phyloP scores from a whole-genome alignment of 495 filamentous ascomycete species.

The Jackrogersella multiformis region DNA sequence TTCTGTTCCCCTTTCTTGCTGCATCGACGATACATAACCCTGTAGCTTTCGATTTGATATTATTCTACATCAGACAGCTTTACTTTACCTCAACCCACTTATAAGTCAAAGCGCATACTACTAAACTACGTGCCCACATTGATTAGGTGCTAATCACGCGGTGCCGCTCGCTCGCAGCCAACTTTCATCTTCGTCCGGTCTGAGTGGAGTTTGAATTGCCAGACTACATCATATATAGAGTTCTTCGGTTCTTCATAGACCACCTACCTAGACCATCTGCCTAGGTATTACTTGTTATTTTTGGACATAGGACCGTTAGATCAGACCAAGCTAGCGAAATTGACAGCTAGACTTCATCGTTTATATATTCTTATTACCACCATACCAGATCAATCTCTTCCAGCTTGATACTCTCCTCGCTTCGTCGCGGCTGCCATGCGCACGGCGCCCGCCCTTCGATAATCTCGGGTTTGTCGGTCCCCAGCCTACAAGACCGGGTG shows the following conservation, averaged over 20 bases:
- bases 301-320: not conserved
- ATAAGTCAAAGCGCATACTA: conserved; percentile 12
- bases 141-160: not conserved
- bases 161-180: not conserved
- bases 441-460: conserved; percentile 25
- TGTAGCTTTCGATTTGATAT: not conserved
- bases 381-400: not conserved
- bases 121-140: too few species aligned
- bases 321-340: conserved; percentile 7
- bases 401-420: not conserved
- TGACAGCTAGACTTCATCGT: not conserved
- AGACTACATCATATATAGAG: too few species aligned
- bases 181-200: conserved; percentile 5
- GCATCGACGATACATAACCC: not conserved
- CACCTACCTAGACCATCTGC: too few species aligned
- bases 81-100: conserved; percentile 6
- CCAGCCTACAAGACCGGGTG: conserved; percentile 17
- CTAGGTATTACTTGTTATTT: too few species aligned
- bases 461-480: conserved; percentile 26
- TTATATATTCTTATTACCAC: conserved; percentile 1
- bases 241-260: too few species aligned
- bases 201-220: conserved; percentile 8
- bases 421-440: conserved; percentile 25
- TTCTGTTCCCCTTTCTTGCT: too few species aligned
- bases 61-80: conserved; percentile 1